Evolutionary conservation across 2,329 filamentous ascomycete genomes (phyloP).

Genomic region (Fusarium sp.): DNA sequence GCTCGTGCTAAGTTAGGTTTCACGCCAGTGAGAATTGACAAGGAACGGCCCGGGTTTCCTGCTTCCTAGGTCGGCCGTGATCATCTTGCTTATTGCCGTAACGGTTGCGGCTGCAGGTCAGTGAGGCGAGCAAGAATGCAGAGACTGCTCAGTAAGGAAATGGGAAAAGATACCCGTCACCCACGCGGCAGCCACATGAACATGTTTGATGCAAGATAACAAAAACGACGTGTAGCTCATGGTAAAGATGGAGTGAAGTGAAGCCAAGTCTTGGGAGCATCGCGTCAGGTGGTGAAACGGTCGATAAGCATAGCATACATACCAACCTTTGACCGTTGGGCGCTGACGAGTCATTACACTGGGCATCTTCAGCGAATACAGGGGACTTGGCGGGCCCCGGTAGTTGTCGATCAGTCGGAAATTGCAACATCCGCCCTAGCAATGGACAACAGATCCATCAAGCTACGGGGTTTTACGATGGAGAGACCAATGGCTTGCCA

Average conservation of each 20-base stretch:
- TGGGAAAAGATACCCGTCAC: background rate
- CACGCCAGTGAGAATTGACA: conserved; percentile 2
- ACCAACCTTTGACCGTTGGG: background rate
- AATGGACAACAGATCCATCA: background rate
- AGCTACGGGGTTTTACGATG: background rate
- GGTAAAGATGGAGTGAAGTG: background rate
- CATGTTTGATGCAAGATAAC: background rate
- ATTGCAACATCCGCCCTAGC: conserved; percentile 5
- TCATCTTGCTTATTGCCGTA: background rate
- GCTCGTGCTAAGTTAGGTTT: conserved; percentile 12
- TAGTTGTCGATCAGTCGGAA: conserved; percentile 19
- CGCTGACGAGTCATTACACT: conserved; percentile 2
- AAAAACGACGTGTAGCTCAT: background rate
- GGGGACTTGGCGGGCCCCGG: background rate
- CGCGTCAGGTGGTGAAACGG: background rate
- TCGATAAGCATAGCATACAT: background rate
- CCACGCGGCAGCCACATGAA: background rate
- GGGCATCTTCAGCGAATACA: too few relatives aligned
- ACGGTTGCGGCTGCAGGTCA: background rate
- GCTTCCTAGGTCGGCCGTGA: background rate
- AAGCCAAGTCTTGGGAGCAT: background rate
- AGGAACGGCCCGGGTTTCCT: conserved; percentile 20
- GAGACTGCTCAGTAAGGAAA: background rate
- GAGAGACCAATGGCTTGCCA: background rate
- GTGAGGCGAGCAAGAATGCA: background rate